Conservation (phyloP, 2,329 filamentous ascomycete genomes). For the Fusarium incarnatum region DNA sequence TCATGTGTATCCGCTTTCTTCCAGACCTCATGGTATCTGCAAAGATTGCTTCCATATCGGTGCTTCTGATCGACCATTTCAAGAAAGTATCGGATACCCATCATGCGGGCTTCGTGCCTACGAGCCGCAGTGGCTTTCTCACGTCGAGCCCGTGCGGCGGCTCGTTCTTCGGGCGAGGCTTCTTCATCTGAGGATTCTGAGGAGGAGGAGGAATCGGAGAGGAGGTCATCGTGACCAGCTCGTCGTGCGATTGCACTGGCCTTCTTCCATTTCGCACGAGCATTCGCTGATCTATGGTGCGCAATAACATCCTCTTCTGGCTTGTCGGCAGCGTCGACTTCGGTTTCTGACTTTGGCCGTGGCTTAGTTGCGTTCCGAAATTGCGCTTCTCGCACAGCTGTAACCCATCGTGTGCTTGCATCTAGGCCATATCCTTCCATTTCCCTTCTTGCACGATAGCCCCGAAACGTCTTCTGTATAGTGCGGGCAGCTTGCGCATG, state of each 20-base stretch:
- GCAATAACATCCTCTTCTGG: slow-evolving; percentile 18
- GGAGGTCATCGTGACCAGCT: slow-evolving; percentile 74
- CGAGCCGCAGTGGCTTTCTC: slow-evolving; percentile 66
- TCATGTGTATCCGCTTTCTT: slow-evolving; percentile 80
- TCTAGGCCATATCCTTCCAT: slow-evolving; percentile 76
- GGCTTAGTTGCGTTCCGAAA: slow-evolving; percentile 65
- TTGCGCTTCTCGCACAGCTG: slow-evolving; percentile 70
- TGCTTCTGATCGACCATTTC: slow-evolving; percentile 91
- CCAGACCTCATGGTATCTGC: slow-evolving; percentile 87
- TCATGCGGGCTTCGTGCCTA: slow-evolving; percentile 77
- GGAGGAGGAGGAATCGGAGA: slow-evolving; percentile 56
- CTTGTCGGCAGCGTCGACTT: slow-evolving; percentile 10
- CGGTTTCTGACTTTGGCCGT: slow-evolving; percentile 47
- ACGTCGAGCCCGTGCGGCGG: slow-evolving; percentile 54
- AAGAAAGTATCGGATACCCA: slow-evolving; percentile 87
- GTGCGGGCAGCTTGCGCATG: slow-evolving; percentile 63
- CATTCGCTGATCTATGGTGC: slow-evolving; percentile 50
- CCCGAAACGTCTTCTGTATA: slow-evolving; percentile 80
- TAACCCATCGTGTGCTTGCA: slow-evolving; percentile 76
- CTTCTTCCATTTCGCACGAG: slow-evolving; percentile 80
- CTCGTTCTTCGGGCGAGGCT: slow-evolving; percentile 54
- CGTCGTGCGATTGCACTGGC: slow-evolving; percentile 76
- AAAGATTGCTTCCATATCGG: slow-evolving; percentile 84
- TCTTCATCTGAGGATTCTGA: slow-evolving; percentile 47
- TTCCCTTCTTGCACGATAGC: slow-evolving; percentile 78